A percentile compares a stretch with the other conserved stretches of the same genome.
Conservation (phyloP, 345 rosid species). For the Nephelium lappaceum region DNA sequence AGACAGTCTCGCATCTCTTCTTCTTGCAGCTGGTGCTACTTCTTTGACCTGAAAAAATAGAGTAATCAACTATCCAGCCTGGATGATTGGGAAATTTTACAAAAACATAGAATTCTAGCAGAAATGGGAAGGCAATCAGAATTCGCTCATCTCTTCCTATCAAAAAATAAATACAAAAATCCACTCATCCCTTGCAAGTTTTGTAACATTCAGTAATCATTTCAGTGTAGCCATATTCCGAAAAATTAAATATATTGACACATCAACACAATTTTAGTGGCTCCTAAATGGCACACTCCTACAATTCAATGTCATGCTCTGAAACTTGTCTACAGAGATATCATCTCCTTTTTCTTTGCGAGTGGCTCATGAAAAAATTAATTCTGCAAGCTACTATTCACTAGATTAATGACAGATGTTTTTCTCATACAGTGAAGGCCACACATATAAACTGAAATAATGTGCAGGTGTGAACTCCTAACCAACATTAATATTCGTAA, state of each 20-base stretch:
- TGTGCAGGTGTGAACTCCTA: neutral
- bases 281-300: constrained; percentile 2
- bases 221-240: neutral
- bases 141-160: neutral
- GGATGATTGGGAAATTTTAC: neutral
- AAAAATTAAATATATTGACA: neutral
- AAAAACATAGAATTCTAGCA: neutral
- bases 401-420: neutral
- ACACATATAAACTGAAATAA: neutral
- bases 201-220: neutral
- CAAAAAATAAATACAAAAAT: neutral
- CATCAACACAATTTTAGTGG: neutral
- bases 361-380: neutral
- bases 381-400: neutral
- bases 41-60: constrained; percentile 68
- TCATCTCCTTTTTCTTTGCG: neutral
- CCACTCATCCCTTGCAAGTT: neutral
- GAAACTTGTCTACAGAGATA: neutral
- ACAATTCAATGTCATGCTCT: neutral
- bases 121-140: neutral
- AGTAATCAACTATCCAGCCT: constrained; percentile 3
- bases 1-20: constrained; percentile 84
- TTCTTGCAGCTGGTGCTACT: constrained; percentile 88
- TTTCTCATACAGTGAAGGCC: neutral
- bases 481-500: neutral